These are phyloP conservation scores for Phoenix roebelenii DNA, from an alignment of 176 grass and related monocot species.

Conservation along the genomic window DNA sequence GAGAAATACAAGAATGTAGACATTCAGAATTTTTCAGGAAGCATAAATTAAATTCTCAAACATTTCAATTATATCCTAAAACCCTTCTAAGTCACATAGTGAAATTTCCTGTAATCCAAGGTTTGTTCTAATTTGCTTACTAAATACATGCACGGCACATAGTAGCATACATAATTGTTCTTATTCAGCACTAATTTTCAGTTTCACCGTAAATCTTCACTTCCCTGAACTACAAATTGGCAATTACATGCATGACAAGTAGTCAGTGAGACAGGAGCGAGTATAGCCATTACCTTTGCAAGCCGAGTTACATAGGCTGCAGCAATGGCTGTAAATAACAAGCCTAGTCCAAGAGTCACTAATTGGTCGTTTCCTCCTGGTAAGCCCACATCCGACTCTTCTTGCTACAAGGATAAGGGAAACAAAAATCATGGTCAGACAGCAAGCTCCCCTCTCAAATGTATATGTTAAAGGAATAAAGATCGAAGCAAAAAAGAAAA, in stretches of 20 bases:
- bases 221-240: not conserved
- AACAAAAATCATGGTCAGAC: too few species aligned
- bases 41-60: too few species aligned
- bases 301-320: constrained; percentile 86
- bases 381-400: constrained; percentile 70
- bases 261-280: not conserved
- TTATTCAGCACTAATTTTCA: too few species aligned
- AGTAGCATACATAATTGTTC: too few species aligned
- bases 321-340: constrained; percentile 76
- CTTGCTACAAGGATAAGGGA: constrained; percentile 59
- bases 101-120: too few species aligned
- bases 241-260: not conserved
- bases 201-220: not conserved
- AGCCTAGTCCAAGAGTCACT: constrained; percentile 62
- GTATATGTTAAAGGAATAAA: too few species aligned
- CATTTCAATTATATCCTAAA: too few species aligned
- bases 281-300: constrained; percentile 44
- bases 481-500: too few species aligned
- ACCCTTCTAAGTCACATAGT: too few species aligned
- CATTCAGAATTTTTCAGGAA: not conserved
- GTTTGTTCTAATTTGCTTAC: too few species aligned
- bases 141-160: too few species aligned
- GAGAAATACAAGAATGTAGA: not conserved
- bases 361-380: constrained; percentile 68
- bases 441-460: too few species aligned